Percentiles rank a stretch among this genome's conserved stretches.
These are phyloP conservation scores for Melanomma pulvis-pyrius DNA, from an alignment of 495 filamentous ascomycete species.

Conservation along the genomic window DNA sequence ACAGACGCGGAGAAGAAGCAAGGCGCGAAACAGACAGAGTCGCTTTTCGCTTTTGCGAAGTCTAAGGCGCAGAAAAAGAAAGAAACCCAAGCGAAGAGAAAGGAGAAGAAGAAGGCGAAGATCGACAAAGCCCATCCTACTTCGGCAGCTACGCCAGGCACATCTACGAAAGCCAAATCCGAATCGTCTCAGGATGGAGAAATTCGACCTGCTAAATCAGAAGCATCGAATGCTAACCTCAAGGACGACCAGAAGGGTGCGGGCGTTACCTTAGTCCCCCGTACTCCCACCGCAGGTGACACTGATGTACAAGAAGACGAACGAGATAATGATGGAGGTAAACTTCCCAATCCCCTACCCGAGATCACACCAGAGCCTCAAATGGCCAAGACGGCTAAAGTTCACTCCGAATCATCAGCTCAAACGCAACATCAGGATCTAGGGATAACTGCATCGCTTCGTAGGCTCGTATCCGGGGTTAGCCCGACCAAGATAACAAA, in stretches of 20 bases:
- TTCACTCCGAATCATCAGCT: not conserved
- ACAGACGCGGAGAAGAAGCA: slow-evolving; percentile 13
- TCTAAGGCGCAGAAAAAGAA: slow-evolving; percentile 18
- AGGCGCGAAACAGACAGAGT: slow-evolving; percentile 26
- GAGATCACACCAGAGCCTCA: slow-evolving; percentile 2
- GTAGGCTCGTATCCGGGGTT: not conserved
- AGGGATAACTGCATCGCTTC: not conserved
- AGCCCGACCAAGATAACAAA: not conserved
- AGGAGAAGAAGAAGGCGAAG: slow-evolving; percentile 26
- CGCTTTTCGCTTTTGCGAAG: slow-evolving; percentile 30
- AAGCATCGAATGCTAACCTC: not conserved
- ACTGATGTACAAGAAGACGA: not conserved
- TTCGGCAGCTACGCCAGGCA: not conserved
- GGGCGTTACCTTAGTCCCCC: not conserved
- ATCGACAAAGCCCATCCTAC: not conserved
- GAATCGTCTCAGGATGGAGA: not conserved
- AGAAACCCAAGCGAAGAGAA: slow-evolving; percentile 24
- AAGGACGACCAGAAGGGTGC: not conserved
- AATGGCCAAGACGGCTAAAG: not conserved
- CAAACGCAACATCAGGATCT: not conserved
- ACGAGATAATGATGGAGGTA: not conserved
- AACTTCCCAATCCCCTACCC: not conserved
- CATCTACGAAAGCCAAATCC: not conserved
- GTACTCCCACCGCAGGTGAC: not conserved
- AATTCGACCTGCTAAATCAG: not conserved